These are phyloP conservation scores for Tilletia horrida DNA, from an alignment of 1,284 basidiomycete genomes.

Conservation along the genomic window DNA sequence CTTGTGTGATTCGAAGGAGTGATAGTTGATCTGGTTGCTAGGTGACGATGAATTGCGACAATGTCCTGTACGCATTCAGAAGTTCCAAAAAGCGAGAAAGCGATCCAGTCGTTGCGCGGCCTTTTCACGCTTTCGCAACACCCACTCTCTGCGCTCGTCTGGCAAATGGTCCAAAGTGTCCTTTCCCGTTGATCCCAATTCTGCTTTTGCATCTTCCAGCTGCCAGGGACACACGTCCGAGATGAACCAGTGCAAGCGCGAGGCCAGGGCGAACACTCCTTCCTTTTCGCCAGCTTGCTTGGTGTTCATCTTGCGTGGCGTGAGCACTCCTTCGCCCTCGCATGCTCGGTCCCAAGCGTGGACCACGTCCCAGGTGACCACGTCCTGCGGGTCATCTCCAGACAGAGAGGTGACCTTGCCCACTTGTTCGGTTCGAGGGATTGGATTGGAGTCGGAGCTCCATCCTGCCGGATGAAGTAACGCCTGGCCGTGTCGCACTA, in stretches of 20 bases:
- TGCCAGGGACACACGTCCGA: slow-evolving; percentile 7
- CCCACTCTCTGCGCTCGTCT: neutral
- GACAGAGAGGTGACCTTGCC: neutral
- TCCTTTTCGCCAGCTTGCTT: too few species aligned
- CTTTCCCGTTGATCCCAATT: neutral
- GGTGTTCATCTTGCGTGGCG: neutral
- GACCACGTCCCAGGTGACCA: neutral
- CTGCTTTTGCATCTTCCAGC: neutral
- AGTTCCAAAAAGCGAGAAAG: neutral
- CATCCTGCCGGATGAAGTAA: neutral
- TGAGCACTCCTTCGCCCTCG: neutral
- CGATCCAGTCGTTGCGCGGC: neutral
- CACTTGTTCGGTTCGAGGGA: neutral
- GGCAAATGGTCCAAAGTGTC: neutral
- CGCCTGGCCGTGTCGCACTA: neutral
- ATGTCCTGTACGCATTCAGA: neutral
- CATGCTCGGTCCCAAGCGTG: neutral
- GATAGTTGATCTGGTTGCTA: too few species aligned
- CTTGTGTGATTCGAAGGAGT: too few species aligned
- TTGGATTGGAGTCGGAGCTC: neutral
- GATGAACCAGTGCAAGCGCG: slow-evolving; percentile 9
- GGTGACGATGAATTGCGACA: too few species aligned
- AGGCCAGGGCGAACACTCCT: neutral
- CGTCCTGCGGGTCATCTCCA: neutral
- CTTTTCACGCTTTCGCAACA: neutral